Conservation (phyloP, 2,329 filamentous ascomycete genomes). For the Talaromyces sp. region DNA sequence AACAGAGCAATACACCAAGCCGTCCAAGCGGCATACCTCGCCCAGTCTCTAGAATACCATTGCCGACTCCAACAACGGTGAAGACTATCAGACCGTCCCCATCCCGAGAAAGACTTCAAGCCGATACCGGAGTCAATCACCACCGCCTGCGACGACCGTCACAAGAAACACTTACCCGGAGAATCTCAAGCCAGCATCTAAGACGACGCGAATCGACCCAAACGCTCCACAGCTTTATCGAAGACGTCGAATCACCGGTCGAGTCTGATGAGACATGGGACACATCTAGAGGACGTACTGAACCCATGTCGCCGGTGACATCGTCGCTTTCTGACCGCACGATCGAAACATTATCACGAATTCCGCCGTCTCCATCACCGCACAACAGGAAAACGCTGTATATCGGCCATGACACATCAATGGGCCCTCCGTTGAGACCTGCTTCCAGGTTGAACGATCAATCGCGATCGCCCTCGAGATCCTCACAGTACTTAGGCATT, state of each 20-base stretch:
- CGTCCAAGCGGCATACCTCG: conserved; percentile 47
- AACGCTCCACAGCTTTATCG: conserved; percentile 23
- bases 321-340: conserved; percentile 69
- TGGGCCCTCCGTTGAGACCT: conserved; percentile 61
- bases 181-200: conserved; percentile 10
- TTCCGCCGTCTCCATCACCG: conserved; percentile 73
- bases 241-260: conserved; percentile 20
- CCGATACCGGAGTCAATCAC: conserved; percentile 38
- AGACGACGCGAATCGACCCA: conserved; percentile 24
- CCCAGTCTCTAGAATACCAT: conserved; percentile 50
- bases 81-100: conserved; percentile 46
- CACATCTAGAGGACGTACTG: neutral
- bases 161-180: conserved; percentile 31
- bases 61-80: conserved; percentile 42
- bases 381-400: conserved; percentile 67
- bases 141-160: conserved; percentile 39
- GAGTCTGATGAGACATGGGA: conserved; percentile 15
- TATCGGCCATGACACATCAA: conserved; percentile 62
- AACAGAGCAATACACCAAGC: conserved; percentile 30
- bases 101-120: conserved; percentile 47
- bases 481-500: conserved; percentile 51
- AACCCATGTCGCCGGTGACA: conserved; percentile 24
- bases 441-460: conserved; percentile 55
- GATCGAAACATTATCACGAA: conserved; percentile 73
- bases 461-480: conserved; percentile 36